A percentile compares a stretch with the other conserved stretches of the same genome.
phyloP scores from a whole-genome alignment of 108 stramenopile genomes.

The Thalassiosira profunda region DNA sequence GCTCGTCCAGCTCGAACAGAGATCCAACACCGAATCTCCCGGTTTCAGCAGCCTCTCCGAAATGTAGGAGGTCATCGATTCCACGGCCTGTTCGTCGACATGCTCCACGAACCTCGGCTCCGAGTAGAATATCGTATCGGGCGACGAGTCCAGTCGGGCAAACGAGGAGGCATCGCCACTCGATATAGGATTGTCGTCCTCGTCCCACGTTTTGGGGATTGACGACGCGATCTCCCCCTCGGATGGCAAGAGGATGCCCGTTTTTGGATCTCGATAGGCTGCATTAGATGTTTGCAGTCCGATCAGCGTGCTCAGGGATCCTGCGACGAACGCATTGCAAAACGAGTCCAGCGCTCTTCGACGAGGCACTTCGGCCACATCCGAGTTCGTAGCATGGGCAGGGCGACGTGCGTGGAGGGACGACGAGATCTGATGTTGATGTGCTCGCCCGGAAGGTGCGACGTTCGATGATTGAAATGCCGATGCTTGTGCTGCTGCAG shows the following conservation, averaged over 20 bases:
- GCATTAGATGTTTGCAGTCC: constrained; percentile 33
- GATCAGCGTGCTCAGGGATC: too few relatives aligned
- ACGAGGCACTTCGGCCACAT: too few relatives aligned
- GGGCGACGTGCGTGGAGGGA: too few relatives aligned
- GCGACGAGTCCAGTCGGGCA: constrained; percentile 66
- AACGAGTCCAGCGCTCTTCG: too few relatives aligned
- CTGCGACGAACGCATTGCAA: too few relatives aligned
- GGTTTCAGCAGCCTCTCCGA: constrained; percentile 43
- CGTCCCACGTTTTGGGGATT: constrained; percentile 68
- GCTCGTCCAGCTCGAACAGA: constrained; percentile 91
- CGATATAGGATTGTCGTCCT: constrained; percentile 73
- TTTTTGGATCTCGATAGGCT: constrained; percentile 68
- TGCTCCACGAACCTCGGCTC: constrained; percentile 89
- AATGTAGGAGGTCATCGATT: constrained; percentile 73
- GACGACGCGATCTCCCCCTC: constrained; percentile 77
- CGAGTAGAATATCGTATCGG: constrained; percentile 73
- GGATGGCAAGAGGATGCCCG: constrained; percentile 74
- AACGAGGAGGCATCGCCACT: constrained; percentile 32
- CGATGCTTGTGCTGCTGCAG: too few relatives aligned
- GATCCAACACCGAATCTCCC: constrained; percentile 72
- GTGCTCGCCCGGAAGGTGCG: too few relatives aligned
- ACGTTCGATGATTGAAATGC: too few relatives aligned
- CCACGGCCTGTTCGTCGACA: constrained; percentile 81
- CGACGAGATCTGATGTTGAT: too few relatives aligned
- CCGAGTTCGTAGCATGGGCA: too few relatives aligned